Percentiles rank a stretch among this genome's conserved stretches.
Evolutionary conservation across 495 filamentous ascomycete species (phyloP).

Genomic region (Friedmanniomyces simplex): DNA sequence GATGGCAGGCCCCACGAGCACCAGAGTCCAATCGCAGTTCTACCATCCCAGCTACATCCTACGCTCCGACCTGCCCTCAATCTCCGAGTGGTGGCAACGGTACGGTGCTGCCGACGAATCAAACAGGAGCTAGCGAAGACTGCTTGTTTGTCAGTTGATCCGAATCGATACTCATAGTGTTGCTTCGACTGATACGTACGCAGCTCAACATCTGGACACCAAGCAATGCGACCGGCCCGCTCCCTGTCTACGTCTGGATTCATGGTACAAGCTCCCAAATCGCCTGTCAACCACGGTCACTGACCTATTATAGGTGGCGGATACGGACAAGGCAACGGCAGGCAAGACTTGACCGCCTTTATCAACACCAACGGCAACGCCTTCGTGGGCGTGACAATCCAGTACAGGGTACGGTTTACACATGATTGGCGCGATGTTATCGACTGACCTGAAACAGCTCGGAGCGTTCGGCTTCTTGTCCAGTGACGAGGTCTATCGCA

Average conservation of each 20-base stretch:
- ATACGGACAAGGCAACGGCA: slow-evolving; percentile 24
- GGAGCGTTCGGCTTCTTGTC: slow-evolving; percentile 51
- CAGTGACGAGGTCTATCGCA: slow-evolving; percentile 35
- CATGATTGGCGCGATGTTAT: not conserved
- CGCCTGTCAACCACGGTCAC: slow-evolving; percentile 1
- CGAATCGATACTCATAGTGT: not conserved
- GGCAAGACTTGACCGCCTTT: slow-evolving; percentile 19
- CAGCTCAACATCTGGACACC: slow-evolving; percentile 6
- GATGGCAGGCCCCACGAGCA: slow-evolving; percentile 26
- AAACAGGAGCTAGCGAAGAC: slow-evolving; percentile 22
- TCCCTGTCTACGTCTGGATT: slow-evolving; percentile 26
- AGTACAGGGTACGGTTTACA: slow-evolving; percentile 20
- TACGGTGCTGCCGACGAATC: not conserved
- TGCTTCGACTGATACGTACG: not conserved
- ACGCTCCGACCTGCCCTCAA: slow-evolving; percentile 18
- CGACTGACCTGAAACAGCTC: slow-evolving; percentile 1
- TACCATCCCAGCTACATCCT: slow-evolving; percentile 11
- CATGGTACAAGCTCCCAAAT: slow-evolving; percentile 19
- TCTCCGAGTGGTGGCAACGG: not conserved
- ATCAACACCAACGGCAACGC: slow-evolving; percentile 26
- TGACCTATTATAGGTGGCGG: slow-evolving; percentile 14
- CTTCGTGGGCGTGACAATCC: slow-evolving; percentile 28
- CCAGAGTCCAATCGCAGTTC: slow-evolving; percentile 18
- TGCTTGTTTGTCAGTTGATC: slow-evolving; percentile 24
- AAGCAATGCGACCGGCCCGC: slow-evolving; percentile 6